Evolutionary conservation across 2,329 filamentous ascomycete species (phyloP), one percentile per base, ranked within the genome.

Genomic region (Alternaria viburni): DNA sequence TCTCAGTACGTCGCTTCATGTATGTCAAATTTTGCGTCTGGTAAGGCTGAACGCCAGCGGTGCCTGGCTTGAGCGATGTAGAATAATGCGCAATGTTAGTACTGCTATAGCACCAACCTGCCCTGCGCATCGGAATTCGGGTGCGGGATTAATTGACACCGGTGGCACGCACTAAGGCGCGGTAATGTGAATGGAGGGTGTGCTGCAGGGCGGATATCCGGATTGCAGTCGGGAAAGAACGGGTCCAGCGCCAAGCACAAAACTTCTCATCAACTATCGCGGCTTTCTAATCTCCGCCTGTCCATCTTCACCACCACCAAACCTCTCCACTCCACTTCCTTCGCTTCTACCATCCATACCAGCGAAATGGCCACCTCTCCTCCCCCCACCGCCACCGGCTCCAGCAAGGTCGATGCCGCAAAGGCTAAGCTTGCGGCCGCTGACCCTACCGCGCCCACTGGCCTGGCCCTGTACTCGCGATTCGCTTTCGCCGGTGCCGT

Each of bases 401-500:
- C 83, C 72, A 71, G 75, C 72, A 86, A 87, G 82, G 75, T 87
- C 67, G 85, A 87, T 71, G 83, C 83, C 74, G 74, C 83, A 71
- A 84, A 86, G 79, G 81, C 84, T 70, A 80, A 77, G 55, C 73
- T 82, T 65, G 76, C 79, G 47, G 84, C 84, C 63, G 74, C 77
- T 51, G 77, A 83, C 69, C 84, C 85, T n/a, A 74, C 81, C 72
- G 85, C 88, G 81, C 86, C 89, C 70, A 85, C 81, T 73, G 89
- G 90, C 68, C 51, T 93, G 73, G 85, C 82, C 65, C 92, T 99
- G 77, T 98, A 98, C 90, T 92, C 93, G 77, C 90, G 93, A 84
- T 97, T 97, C 86, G 95, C 96, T 85, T 91, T 99, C 78, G 94
- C 96, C 78, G 96, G 96, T 85, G 96, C 96, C 77, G 86, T 98